Conservation (phyloP, 345 rosid species). For the Gossypium rotundifolium region DNA sequence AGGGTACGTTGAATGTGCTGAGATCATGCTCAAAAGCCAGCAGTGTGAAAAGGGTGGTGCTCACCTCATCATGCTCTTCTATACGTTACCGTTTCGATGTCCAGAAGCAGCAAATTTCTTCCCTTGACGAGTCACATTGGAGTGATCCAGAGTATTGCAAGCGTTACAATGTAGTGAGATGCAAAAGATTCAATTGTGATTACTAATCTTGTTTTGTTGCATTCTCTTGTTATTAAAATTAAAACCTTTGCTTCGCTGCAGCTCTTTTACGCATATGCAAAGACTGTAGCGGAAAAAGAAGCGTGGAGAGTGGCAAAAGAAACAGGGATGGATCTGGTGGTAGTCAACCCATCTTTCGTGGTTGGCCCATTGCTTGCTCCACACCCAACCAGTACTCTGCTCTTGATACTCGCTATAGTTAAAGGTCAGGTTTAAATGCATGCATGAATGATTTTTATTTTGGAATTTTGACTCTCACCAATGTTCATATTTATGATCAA, state of each 20-base stretch:
- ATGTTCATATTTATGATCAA: too few relatives aligned
- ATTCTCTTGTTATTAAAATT: neutral
- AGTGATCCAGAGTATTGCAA: constrained; percentile 77
- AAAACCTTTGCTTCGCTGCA: constrained; percentile 18
- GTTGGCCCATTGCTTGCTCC: constrained; percentile 85
- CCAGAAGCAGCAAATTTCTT: constrained; percentile 32
- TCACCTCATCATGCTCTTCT: constrained; percentile 84
- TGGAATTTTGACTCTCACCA: too few relatives aligned
- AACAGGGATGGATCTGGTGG: constrained; percentile 61
- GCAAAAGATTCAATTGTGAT: neutral
- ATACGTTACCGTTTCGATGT: constrained; percentile 71
- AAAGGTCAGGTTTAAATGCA: constrained; percentile 42
- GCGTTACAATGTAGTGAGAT: constrained; percentile 38
- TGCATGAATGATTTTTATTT: neutral
- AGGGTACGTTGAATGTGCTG: constrained; percentile 67
- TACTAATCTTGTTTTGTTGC: neutral
- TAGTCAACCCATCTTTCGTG: constrained; percentile 76
- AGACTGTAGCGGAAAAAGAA: constrained; percentile 67
- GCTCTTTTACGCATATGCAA: constrained; percentile 89
- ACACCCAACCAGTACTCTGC: constrained; percentile 73
- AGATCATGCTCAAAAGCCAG: constrained; percentile 47
- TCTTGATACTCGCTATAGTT: constrained; percentile 38
- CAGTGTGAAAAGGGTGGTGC: constrained; percentile 60
- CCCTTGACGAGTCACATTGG: constrained; percentile 90
- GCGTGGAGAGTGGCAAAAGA: constrained; percentile 83